Evolutionary conservation across 371 early-diverging fungal genomes (phyloP).

Genomic region (Apophysomyces ossiformis): DNA sequence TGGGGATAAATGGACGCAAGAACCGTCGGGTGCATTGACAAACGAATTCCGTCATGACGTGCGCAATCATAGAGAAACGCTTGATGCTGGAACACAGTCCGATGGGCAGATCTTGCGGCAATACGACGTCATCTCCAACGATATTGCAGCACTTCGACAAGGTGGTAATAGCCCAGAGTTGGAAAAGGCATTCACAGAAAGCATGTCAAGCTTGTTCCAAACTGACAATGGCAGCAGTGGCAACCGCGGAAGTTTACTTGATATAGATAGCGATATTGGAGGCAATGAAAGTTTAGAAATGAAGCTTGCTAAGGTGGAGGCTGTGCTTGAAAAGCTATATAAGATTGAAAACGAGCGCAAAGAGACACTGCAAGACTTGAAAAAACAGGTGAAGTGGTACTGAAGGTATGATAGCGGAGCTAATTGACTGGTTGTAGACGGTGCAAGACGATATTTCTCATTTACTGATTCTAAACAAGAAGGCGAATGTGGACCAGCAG

Average conservation of each 20-base stretch:
- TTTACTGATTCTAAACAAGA: conserved; percentile 82
- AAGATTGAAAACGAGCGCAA: conserved; percentile 81
- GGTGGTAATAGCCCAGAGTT: conserved; percentile 65
- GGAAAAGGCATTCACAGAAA: conserved; percentile 66
- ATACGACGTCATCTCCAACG: conserved; percentile 58
- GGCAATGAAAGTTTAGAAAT: conserved; percentile 40
- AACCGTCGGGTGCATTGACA: conserved; percentile 78
- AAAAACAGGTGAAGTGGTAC: conserved; percentile 66
- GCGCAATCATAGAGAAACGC: conserved; percentile 74
- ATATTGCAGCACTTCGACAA: conserved; percentile 60
- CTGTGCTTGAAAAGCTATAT: conserved; percentile 73
- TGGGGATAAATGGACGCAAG: conserved; percentile 83
- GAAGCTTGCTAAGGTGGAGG: conserved; percentile 69
- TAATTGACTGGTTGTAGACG: conserved; percentile 43
- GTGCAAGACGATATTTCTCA: conserved; percentile 91
- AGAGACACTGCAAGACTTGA: conserved; percentile 81
- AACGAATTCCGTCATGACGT: conserved; percentile 78
- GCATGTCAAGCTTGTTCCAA: conserved; percentile 39
- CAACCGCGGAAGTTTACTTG: conserved; percentile 57
- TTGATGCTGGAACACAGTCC: conserved; percentile 79
- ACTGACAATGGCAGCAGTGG: conserved; percentile 15
- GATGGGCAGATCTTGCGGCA: conserved; percentile 68
- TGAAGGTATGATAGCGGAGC: neutral
- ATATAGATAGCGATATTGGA: conserved; percentile 60
- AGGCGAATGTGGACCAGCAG: conserved; percentile 78